These are phyloP conservation scores for Tuber aestivum DNA, from an alignment of 495 filamentous ascomycete species.

Conservation along the genomic window DNA sequence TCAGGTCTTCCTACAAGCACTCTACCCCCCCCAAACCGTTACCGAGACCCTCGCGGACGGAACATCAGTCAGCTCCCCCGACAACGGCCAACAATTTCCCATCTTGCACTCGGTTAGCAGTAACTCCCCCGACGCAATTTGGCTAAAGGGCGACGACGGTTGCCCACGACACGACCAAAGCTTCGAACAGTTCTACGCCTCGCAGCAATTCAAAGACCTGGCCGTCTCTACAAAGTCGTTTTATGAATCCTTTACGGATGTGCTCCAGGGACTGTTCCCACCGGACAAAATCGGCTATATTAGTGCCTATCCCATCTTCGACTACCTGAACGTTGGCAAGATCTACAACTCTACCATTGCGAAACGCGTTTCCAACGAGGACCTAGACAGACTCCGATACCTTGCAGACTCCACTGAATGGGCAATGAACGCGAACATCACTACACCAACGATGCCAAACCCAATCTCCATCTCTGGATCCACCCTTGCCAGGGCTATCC, in stretches of 20 bases:
- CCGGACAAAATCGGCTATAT: conserved; percentile 46
- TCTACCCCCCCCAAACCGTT: conserved; percentile 62
- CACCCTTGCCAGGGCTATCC: conserved; percentile 60
- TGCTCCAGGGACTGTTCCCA: conserved; percentile 41
- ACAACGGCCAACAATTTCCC: conserved; percentile 70
- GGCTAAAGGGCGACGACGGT: conserved; percentile 54
- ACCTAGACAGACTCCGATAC: conserved; percentile 54
- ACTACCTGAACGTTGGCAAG: conserved; percentile 66
- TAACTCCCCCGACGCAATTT: conserved; percentile 53
- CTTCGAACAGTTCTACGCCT: conserved; percentile 44
- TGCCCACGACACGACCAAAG: conserved; percentile 50
- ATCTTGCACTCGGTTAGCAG: conserved; percentile 51
- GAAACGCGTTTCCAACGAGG: conserved; percentile 49
- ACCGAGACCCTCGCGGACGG: conserved; percentile 57
- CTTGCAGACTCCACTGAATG: conserved; percentile 63
- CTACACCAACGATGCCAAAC: conserved; percentile 45
- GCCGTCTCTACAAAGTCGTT: conserved; percentile 47
- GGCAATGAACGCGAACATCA: conserved; percentile 58
- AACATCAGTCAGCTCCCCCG: conserved; percentile 52
- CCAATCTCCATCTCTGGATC: conserved; percentile 49
- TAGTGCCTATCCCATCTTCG: conserved; percentile 59
- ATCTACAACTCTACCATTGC: conserved; percentile 64
- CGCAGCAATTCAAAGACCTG: conserved; percentile 45
- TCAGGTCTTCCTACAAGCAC: conserved; percentile 69
- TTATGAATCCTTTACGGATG: conserved; percentile 49